Percentiles rank a stretch among this genome's conserved stretches.
These are phyloP conservation scores for Volvox reticuliferus DNA, from an alignment of 139 green algal species.

Conservation along the genomic window DNA sequence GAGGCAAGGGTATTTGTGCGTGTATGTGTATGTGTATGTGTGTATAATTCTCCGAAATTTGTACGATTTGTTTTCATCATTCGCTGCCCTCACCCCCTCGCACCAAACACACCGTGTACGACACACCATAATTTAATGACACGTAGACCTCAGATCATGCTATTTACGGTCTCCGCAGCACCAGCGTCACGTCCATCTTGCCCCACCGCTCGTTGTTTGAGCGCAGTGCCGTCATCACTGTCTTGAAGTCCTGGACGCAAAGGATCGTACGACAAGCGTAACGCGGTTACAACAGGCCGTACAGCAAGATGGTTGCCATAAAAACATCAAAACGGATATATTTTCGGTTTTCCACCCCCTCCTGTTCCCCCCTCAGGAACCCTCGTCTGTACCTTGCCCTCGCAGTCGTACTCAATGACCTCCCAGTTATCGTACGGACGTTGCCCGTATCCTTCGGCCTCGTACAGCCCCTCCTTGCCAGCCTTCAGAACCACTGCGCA, in stretches of 20 bases:
- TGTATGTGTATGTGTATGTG: too few species aligned
- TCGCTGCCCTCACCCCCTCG: too few species aligned
- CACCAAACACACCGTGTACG: too few species aligned
- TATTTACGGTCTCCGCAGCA: conserved; percentile 45
- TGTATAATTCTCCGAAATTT: too few species aligned
- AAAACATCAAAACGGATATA: background rate
- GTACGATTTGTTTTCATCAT: too few species aligned
- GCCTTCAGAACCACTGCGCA: conserved; percentile 70
- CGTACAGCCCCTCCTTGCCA: conserved; percentile 71
- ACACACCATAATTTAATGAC: too few species aligned
- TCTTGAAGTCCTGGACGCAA: conserved; percentile 70
- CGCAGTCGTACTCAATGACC: conserved; percentile 65
- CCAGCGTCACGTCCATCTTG: conserved; percentile 62
- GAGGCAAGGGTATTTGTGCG: too few species aligned
- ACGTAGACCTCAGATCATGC: background rate
- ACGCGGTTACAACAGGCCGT: too few species aligned
- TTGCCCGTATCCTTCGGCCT: conserved; percentile 69
- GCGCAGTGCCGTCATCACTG: conserved; percentile 68
- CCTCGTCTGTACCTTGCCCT: conserved; percentile 47
- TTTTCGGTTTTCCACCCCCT: too few species aligned
- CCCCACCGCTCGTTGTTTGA: conserved; percentile 77
- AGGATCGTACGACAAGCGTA: background rate
- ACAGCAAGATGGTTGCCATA: background rate
- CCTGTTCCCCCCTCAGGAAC: background rate
- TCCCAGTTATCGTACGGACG: conserved; percentile 76